Percentiles rank a stretch among this genome's conserved stretches.
Conservation (phyloP, 2,329 filamentous ascomycete species). For the Pseudopithomyces maydicus region DNA sequence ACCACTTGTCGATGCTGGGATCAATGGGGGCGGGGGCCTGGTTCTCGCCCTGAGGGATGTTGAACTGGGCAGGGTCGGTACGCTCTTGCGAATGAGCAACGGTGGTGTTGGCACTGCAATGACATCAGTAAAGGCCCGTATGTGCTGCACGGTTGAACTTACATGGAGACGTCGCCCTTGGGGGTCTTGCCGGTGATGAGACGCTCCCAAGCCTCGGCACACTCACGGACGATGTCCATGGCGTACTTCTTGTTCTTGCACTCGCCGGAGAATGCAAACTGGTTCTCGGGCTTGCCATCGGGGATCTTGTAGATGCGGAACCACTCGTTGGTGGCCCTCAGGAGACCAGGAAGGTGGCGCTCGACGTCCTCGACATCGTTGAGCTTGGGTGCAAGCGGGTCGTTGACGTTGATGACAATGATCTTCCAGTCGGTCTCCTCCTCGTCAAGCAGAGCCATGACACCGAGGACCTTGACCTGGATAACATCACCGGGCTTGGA, state of each 20-base stretch:
- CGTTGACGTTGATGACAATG: constrained; percentile 98
- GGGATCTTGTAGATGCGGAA: constrained; percentile 99
- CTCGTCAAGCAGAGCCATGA: constrained; percentile 99
- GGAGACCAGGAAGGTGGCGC: constrained; percentile 93
- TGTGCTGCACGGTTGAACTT: constrained; percentile 52
- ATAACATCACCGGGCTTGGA: constrained; percentile 96
- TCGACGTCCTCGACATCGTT: constrained; percentile 99
- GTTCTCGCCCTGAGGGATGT: constrained; percentile 80
- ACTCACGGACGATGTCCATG: constrained; percentile 93
- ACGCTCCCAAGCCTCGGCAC: constrained; percentile 95
- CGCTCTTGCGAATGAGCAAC: constrained; percentile 76
- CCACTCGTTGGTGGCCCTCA: constrained; percentile 99
- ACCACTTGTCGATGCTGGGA: constrained; percentile 99
- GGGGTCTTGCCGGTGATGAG: constrained; percentile 88
- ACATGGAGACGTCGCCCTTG: constrained; percentile 80
- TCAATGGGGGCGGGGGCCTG: constrained; percentile 87
- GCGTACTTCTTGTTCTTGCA: constrained; percentile 99
- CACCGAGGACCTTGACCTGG: constrained; percentile 99
- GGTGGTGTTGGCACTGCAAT: constrained; percentile 76
- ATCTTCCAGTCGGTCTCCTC: constrained; percentile 99
- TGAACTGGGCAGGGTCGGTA: constrained; percentile 71
- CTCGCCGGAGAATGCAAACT: constrained; percentile 99
- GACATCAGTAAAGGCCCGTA: constrained; percentile 20
- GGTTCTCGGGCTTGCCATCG: constrained; percentile 99
- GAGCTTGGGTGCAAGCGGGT: constrained; percentile 93